phyloP scores from a whole-genome alignment of 2,329 filamentous ascomycete species.

The Ceratocystiopsis sp. region DNA sequence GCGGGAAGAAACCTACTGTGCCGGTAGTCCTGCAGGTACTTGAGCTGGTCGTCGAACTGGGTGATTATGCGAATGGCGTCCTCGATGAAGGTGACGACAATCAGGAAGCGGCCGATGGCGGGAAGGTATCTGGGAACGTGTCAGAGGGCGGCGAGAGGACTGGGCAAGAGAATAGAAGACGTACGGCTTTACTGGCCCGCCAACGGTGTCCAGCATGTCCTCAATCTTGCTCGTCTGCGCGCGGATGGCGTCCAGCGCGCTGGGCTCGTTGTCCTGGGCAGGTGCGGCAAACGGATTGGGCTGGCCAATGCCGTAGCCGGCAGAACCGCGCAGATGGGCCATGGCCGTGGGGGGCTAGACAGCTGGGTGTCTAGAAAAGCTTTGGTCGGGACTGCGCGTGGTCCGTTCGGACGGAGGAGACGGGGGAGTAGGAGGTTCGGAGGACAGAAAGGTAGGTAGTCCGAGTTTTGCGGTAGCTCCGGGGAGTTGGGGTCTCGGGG shows the following conservation, averaged over 20 bases:
- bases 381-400: not conserved
- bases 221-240: slow-evolving; percentile 98
- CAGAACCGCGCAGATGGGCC: slow-evolving; percentile 36
- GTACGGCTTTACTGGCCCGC: slow-evolving; percentile 90
- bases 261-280: slow-evolving; percentile 39
- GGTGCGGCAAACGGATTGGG: slow-evolving; percentile 49
- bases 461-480: not conserved
- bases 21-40: slow-evolving; percentile 83
- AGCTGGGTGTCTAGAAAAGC: not conserved
- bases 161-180: slow-evolving; percentile 19
- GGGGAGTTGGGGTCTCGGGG: too few species aligned
- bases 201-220: slow-evolving; percentile 71
- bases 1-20: slow-evolving; percentile 51
- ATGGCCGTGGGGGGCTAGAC: slow-evolving; percentile 12
- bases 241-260: slow-evolving; percentile 72
- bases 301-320: slow-evolving; percentile 69
- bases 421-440: not conserved
- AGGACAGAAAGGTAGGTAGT: not conserved
- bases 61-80: slow-evolving; percentile 92
- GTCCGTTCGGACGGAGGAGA: not conserved
- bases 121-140: slow-evolving; percentile 56
- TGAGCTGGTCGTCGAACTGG: slow-evolving; percentile 90
- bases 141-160: slow-evolving; percentile 4
- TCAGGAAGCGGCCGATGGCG: slow-evolving; percentile 88
- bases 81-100: slow-evolving; percentile 96